A percentile compares a stretch with the other conserved stretches of the same genome.
Evolutionary conservation across 768 basidiomycete species (phyloP).

Genomic region (Strobilomyces echinocephalus): DNA sequence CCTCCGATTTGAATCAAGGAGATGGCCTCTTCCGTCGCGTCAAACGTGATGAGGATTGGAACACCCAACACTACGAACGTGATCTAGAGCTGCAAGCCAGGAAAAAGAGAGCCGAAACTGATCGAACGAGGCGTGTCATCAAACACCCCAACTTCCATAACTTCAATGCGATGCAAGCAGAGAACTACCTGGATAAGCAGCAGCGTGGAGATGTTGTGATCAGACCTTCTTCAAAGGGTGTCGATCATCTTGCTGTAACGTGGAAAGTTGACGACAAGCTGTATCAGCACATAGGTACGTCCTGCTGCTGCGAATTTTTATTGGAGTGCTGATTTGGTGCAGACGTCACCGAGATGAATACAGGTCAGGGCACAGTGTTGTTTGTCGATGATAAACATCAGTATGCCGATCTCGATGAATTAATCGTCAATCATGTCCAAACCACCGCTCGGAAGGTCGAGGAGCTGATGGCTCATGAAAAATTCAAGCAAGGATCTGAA

Average conservation of each 20-base stretch:
- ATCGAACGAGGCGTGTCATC: constrained; percentile 78
- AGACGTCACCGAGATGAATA: constrained; percentile 83
- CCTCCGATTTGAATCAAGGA: constrained; percentile 53
- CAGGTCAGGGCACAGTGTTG: constrained; percentile 64
- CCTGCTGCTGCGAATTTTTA: background rate
- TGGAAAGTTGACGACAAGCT: constrained; percentile 98
- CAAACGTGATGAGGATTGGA: constrained; percentile 59
- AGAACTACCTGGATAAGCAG: constrained; percentile 81
- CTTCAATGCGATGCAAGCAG: constrained; percentile 85
- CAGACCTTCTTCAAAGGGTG: constrained; percentile 90
- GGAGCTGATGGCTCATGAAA: constrained; percentile 92
- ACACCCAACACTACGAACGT: constrained; percentile 55
- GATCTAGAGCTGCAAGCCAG: constrained; percentile 70
- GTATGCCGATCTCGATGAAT: constrained; percentile 92
- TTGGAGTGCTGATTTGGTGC: constrained; percentile 5
- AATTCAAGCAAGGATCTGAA: constrained; percentile 84
- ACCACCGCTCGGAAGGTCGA: constrained; percentile 91
- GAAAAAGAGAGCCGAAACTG: constrained; percentile 82
- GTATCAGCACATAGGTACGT: constrained; percentile 92
- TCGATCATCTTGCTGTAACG: constrained; percentile 91
- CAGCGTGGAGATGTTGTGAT: constrained; percentile 96
- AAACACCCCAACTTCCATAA: constrained; percentile 99
- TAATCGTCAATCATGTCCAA: constrained; percentile 95
- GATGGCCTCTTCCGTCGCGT: constrained; percentile 61
- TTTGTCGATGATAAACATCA: constrained; percentile 73